These are phyloP conservation scores for Cylindrodendrum hubeiense DNA, from an alignment of 2,329 filamentous ascomycete species.

Conservation along the genomic window DNA sequence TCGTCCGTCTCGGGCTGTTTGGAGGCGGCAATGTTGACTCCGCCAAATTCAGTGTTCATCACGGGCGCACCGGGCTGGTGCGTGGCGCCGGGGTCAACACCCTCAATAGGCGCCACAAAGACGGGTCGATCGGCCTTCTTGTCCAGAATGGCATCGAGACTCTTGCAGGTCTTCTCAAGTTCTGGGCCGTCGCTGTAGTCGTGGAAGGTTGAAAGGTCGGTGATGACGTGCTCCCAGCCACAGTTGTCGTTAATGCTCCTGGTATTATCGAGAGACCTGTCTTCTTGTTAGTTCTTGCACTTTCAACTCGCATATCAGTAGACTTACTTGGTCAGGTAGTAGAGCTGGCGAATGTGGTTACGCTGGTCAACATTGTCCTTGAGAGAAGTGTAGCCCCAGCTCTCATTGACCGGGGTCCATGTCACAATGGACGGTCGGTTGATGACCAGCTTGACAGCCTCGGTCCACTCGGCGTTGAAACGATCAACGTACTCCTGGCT, in stretches of 20 bases:
- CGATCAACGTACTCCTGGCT: constrained; percentile 68
- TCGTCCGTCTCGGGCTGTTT: constrained; percentile 49
- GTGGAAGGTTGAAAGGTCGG: constrained; percentile 76
- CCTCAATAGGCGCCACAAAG: constrained; percentile 62
- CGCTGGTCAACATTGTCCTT: constrained; percentile 68
- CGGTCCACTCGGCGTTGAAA: constrained; percentile 75
- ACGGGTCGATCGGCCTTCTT: constrained; percentile 65
- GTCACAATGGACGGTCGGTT: constrained; percentile 74
- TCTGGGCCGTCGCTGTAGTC: constrained; percentile 72
- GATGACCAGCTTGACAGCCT: constrained; percentile 72
- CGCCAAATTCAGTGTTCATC: constrained; percentile 76
- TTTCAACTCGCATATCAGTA: not conserved
- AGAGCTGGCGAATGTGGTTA: constrained; percentile 73
- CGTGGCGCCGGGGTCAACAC: constrained; percentile 60
- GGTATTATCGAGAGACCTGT: constrained; percentile 67
- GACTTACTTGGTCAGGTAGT: constrained; percentile 72
- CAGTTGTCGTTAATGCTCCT: constrained; percentile 79
- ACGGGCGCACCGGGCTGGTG: constrained; percentile 69
- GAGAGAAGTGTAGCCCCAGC: constrained; percentile 73
- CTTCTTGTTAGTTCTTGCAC: constrained; percentile 16
- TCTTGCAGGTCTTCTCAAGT: constrained; percentile 66
- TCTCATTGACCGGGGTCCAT: constrained; percentile 76
- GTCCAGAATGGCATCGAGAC: constrained; percentile 65
- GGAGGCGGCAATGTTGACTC: constrained; percentile 72
- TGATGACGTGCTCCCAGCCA: constrained; percentile 76